Percentiles rank a stretch among this genome's conserved stretches.
These are phyloP conservation scores for Trametes cingulata DNA, from an alignment of 768 basidiomycete genomes.

Conservation along the genomic window DNA sequence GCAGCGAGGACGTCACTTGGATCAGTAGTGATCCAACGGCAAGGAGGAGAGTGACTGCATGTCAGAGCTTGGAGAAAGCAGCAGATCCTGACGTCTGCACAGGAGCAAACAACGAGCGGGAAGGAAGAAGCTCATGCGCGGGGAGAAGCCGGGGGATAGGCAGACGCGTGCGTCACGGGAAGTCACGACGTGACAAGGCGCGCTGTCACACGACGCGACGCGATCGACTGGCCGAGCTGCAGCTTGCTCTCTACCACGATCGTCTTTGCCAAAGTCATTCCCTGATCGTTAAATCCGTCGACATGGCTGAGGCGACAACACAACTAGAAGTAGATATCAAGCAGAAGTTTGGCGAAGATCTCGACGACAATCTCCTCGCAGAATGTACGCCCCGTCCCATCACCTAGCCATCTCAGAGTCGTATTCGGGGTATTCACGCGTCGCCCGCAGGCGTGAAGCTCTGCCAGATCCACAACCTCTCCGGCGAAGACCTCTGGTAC, in stretches of 20 bases:
- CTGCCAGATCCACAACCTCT: constrained; percentile 61
- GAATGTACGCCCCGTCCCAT: constrained; percentile 46
- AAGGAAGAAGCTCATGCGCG: too few species aligned
- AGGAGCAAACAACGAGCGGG: too few species aligned
- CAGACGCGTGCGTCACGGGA: too few species aligned
- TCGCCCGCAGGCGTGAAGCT: constrained; percentile 57
- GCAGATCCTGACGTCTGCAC: too few species aligned
- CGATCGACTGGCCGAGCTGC: too few species aligned
- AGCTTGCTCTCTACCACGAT: too few species aligned
- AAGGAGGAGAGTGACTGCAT: too few species aligned
- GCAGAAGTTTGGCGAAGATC: constrained; percentile 11
- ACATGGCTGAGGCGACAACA: background rate
- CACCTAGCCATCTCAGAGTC: background rate
- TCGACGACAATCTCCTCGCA: constrained; percentile 24
- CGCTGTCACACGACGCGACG: background rate
- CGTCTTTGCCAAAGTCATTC: background rate
- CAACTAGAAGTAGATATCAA: constrained; percentile 9
- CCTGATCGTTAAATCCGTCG: background rate
- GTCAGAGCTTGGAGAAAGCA: too few species aligned
- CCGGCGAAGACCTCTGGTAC: constrained; percentile 55
- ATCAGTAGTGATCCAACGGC: too few species aligned
- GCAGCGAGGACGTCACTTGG: too few species aligned
- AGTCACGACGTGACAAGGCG: too few species aligned
- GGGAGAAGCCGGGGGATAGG: too few species aligned
- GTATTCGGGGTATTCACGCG: constrained; percentile 14